Base-by-base conservation (phyloP, 108 stramenopile genomes). In the Stephanodiscus minutulus region DNA sequence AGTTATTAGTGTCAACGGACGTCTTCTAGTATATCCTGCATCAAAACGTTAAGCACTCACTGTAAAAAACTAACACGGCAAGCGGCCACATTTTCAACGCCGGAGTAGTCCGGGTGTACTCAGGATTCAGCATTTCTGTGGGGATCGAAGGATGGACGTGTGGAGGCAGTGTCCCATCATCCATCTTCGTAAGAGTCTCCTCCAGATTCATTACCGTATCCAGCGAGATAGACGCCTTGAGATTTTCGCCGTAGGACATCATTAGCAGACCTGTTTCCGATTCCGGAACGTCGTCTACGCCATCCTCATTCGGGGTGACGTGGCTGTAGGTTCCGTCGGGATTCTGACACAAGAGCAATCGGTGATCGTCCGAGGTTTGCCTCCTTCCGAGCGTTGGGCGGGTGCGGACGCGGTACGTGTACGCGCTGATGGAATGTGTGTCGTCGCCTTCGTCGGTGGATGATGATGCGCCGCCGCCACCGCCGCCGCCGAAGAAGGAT, bases 21-120 rank as follows among this genome's bases (percentile, higher is more conserved):
- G 8, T 58, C n/a, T n/a, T n/a, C n/a, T n/a, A n/a, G n/a, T n/a
- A 28, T 1, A 18, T 24, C 7, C 22, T 52, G 50, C 50, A 52
- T 24, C 7, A 18, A n/a, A n/a, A n/a, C n/a, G n/a, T n/a, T n/a
- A n/a, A n/a, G n/a, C 10, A 44, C 43, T 44, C 43, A 97, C 17
- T 60, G 35, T 21, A 33, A 74, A 98, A 98, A 18, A 96, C 87
- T 4, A 98, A 73, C 24, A 95, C 69, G 21, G 93, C 91, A 66
- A 98, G 70, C 2, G 93, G 77, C 64, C 81, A 79, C 39, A 78
- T 35, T 12, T 77, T 76, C 50, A 81, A 54, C 1, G 76, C 25
- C 15, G 77, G 77, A 9, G 70, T 41, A 21, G 78, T 79, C n/a
- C 27, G 47, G 0, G 71, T 79, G 28, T 50, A 79, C 18, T 65